Evolutionary conservation across 2,329 filamentous ascomycete genomes (phyloP), one percentile per base, ranked within the genome.

Genomic region (Pseudogymnoascus verrucosus): DNA sequence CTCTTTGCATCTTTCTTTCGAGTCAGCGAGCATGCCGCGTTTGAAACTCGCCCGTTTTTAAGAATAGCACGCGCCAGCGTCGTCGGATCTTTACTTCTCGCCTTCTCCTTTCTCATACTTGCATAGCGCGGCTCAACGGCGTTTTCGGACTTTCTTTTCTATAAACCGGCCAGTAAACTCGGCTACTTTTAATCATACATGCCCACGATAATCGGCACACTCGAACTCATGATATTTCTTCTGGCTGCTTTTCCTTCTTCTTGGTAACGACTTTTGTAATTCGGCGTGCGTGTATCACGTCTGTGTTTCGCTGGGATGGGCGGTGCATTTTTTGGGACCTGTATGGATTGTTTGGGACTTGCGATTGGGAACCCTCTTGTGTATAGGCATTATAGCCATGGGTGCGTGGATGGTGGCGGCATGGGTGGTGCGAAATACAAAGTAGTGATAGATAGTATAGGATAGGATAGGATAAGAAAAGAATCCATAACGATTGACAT

Each of bases 31-130:
- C 26, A 19, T 54, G n/a, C 16, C 34, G 26, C 26, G n/a, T 34
- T 8, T 19, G 28, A 34, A 57, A 57, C 28, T 10, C 6, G 10
- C 23, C 14, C 28, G 28, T 57, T 57, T 54, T 19, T n/a, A 57
- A 57, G 28, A 34, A 57, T 34, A 57, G 28, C 51, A 7, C 10
- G n/a, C 51, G 28, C 51, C 26, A 57, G 26, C 28, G 26, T 57
- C 28, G 51, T 34, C 28, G 28, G 51, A 57, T 57, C 51, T 57
- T 57, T 34, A 34, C 28, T 57, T 57, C 51, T 57, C 51, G 26
- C 51, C n/a, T 57, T 57, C 4, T 57, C n/a, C 51, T 57, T 57
- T 57, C 51, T 57, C 51, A 34, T 57, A 57, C 51, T 57, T 57
- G 51, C 51, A 57, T 57, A 57, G 51, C 51, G 51, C 28, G 51